Evolutionary conservation across 2,329 filamentous ascomycete species (phyloP), one percentile per base, ranked within the genome.

Genomic region (Lachnellula occidentalis): DNA sequence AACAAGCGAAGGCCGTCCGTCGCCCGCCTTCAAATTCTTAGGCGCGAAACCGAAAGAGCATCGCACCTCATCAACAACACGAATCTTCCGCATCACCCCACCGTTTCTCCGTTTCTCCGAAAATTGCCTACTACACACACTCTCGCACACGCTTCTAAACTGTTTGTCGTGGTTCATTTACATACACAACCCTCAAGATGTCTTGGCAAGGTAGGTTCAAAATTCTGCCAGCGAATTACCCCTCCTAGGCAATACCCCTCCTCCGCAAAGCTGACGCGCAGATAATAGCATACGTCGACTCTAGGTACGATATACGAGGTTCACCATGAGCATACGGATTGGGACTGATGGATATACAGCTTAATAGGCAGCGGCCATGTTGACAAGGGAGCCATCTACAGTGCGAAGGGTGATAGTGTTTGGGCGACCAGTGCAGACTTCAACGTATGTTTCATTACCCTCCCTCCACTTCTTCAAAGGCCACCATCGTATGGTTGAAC

Each of bases 321-420:
- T 45, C 17, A 24, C 12, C 22, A 21, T 27, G 12, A 5, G 24
- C 22, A 14, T 27, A 42, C 41, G 49, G 50, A 42, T 57, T 41
- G 24, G 45, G 27, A 45, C 66, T 69, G 59, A 67, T 64, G 53
- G 51, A 36, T 39, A 53, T 39, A 64, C 69, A 95, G 90, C 81
- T 83, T 96, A 67, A 81, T 95, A 69, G 86, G 80, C 75, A 85
- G 80, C 66, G 85, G 85, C 68, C 86, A 92, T 71, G 74, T 95
- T 69, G 87, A 94, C 77, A 86, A 90, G 77, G 91, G 81, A 67
- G 88, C 88, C 70, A 91, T 96, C 72, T 84, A 94, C 78, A 91
- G 87, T 73, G 76, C 75, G 61, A 87, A 87, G 64, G 89, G 90
- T 66, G 88, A 88, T 74, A 90, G 86, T 70, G 79, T 83, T 66